A percentile compares a stretch with the other conserved stretches of the same genome.
Conservation (phyloP, 2,329 filamentous ascomycete species). For the Nemania sp. region DNA sequence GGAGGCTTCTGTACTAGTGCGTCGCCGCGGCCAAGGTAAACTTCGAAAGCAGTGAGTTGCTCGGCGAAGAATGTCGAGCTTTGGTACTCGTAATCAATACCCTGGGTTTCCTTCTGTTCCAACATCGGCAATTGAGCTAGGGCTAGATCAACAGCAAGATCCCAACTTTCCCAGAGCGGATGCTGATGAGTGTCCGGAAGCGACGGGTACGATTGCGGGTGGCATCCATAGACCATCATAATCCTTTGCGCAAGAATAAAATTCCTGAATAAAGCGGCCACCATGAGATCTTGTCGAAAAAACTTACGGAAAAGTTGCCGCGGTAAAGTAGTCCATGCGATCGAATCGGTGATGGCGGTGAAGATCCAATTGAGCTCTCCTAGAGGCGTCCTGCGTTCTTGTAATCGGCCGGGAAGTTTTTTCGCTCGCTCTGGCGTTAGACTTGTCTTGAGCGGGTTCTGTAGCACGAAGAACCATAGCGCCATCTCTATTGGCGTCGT, state of each 20-base stretch:
- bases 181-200: slow-evolving; percentile 96
- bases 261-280: slow-evolving; percentile 95
- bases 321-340: slow-evolving; percentile 94
- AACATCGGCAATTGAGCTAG: slow-evolving; percentile 85
- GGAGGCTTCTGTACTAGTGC: slow-evolving; percentile 85
- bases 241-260: slow-evolving; percentile 93
- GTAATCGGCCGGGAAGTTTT: slow-evolving; percentile 86
- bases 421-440: slow-evolving; percentile 81
- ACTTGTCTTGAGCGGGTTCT: slow-evolving; percentile 74
- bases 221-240: slow-evolving; percentile 95
- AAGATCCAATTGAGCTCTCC: slow-evolving; percentile 99
- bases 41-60: slow-evolving; percentile 94
- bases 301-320: slow-evolving; percentile 93
- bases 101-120: slow-evolving; percentile 74
- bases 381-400: slow-evolving; percentile 89
- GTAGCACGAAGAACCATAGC: slow-evolving; percentile 91
- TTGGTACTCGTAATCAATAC: slow-evolving; percentile 83
- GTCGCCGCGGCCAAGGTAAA: slow-evolving; percentile 81
- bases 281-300: slow-evolving; percentile 97
- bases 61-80: slow-evolving; percentile 97
- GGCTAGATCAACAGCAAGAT: slow-evolving; percentile 94
- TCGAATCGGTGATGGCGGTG: slow-evolving; percentile 97
- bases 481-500: slow-evolving; percentile 98
- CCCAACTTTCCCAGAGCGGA: slow-evolving; percentile 96
- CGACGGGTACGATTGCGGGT: slow-evolving; percentile 86